Evolutionary conservation across 2,329 filamentous ascomycete species (phyloP), one percentile per base, ranked within the genome.

Genomic region (Diaporthe aspalathi): DNA sequence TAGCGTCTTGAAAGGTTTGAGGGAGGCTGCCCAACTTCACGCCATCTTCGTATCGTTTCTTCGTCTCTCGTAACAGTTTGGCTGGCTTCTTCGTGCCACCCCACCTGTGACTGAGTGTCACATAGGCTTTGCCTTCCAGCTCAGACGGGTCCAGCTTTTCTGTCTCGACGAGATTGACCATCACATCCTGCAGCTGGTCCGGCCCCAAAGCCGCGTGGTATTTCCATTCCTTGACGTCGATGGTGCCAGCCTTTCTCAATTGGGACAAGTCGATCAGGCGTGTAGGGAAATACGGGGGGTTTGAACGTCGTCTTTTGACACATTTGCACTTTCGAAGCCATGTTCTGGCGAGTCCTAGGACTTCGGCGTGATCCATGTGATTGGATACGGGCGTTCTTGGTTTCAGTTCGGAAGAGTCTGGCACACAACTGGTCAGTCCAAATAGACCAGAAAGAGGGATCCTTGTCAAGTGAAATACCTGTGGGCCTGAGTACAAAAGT

Each of bases 1-100:
- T 40, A 11, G 60, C 68, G 14, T 66, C 68, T 16, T 32, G 60
- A 20, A 70, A 70, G 1, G 68, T 70, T 47, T 27, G 7, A 11
- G 60, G 68, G 2, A 70, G 12, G 8, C 22, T 40, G 5, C 38
- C 12, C 16, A 70, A 20, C 3, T 20, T 17, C 5, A 70, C 3
- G 2, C 57, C 68, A 9, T 32, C 2, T 27, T 9, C 14, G 22
- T n/a, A 60, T 43, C 2, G 17, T 5, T 20, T 14, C 8, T 60
- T 2, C 9, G 35, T 43, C n/a, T n/a, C 35, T n/a, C 7, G 40
- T 7, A 22, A 27, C 24, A 60, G 38, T 11, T 6, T 43, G 35
- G 14, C 54, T 20, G 54, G 54, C 35, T 45, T 43, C 20, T 43
- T 22, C 4, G 22, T 60, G 54, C 35, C 54, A 6, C 54, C 54